A percentile compares a stretch with the other conserved stretches of the same genome.
Conservation (phyloP, 768 basidiomycete genomes). For the Termitomyces sp. region DNA sequence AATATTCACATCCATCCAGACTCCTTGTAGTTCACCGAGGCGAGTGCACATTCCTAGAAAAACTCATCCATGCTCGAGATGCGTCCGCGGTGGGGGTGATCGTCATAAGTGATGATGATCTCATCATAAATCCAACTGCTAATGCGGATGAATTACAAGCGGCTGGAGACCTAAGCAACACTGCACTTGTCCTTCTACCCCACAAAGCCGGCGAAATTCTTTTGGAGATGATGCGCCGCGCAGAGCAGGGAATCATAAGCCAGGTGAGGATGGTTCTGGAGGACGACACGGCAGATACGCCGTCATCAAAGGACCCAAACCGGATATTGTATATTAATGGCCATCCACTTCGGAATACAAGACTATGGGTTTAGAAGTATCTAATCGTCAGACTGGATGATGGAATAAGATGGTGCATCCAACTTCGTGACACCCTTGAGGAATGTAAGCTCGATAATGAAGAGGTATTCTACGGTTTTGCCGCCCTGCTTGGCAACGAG, state of each 20-base stretch:
- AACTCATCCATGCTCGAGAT: slow-evolving; percentile 60
- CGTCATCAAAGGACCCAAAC: slow-evolving; percentile 25
- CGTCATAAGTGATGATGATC: slow-evolving; percentile 61
- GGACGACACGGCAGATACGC: slow-evolving; percentile 20
- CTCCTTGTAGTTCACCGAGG: slow-evolving; percentile 69
- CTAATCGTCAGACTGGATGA: slow-evolving; percentile 71
- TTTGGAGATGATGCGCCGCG: slow-evolving; percentile 46
- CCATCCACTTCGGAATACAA: slow-evolving; percentile 70
- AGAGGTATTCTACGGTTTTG: slow-evolving; percentile 86
- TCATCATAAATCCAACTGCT: slow-evolving; percentile 60
- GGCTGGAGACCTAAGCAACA: slow-evolving; percentile 52
- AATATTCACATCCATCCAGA: slow-evolving; percentile 37
- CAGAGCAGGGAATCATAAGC: slow-evolving; percentile 38
- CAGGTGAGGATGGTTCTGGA: slow-evolving; percentile 50
- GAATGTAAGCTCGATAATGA: slow-evolving; percentile 81
- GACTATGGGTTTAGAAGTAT: slow-evolving; percentile 45
- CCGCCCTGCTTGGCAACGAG: slow-evolving; percentile 81
- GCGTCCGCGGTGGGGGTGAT: slow-evolving; percentile 77
- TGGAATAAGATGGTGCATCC: slow-evolving; percentile 83
- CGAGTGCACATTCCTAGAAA: slow-evolving; percentile 83
- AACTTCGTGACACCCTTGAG: slow-evolving; percentile 73
- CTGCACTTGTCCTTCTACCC: slow-evolving; percentile 54
- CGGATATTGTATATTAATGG: slow-evolving; percentile 73
- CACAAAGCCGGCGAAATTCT: slow-evolving; percentile 47
- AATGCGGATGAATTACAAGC: slow-evolving; percentile 47